These are phyloP conservation scores for Metarhizium brunneum DNA, from an alignment of 2,329 filamentous ascomycete genomes.

Conservation along the genomic window DNA sequence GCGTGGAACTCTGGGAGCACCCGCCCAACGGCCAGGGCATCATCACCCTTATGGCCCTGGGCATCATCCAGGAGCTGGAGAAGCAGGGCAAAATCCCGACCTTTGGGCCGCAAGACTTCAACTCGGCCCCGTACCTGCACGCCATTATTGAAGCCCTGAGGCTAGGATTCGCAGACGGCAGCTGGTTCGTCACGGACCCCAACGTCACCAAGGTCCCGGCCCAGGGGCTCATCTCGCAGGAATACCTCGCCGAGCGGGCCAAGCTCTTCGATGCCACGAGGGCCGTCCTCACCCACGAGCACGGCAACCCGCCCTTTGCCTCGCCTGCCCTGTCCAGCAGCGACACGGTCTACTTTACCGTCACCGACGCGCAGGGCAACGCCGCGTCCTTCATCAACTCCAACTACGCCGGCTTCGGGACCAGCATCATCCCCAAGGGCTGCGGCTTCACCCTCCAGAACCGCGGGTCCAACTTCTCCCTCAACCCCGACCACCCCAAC, in stretches of 20 bases:
- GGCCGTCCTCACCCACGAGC: slow-evolving; percentile 50
- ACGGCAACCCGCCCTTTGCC: slow-evolving; percentile 47
- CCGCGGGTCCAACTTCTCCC: slow-evolving; percentile 77
- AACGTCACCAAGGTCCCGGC: slow-evolving; percentile 60
- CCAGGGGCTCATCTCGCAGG: slow-evolving; percentile 56
- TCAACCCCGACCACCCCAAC: slow-evolving; percentile 68
- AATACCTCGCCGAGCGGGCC: slow-evolving; percentile 65
- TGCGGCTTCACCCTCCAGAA: slow-evolving; percentile 95
- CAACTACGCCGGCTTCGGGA: slow-evolving; percentile 86
- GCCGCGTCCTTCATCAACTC: slow-evolving; percentile 95
- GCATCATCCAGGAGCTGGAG: slow-evolving; percentile 82
- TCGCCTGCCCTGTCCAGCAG: slow-evolving; percentile 73
- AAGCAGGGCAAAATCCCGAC: slow-evolving; percentile 62
- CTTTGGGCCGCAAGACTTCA: slow-evolving; percentile 66
- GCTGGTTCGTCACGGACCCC: slow-evolving; percentile 86
- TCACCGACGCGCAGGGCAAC: slow-evolving; percentile 74
- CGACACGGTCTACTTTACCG: slow-evolving; percentile 92
- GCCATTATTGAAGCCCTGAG: slow-evolving; percentile 80
- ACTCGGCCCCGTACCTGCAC: slow-evolving; percentile 73
- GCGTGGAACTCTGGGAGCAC: slow-evolving; percentile 88
- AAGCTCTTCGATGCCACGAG: slow-evolving; percentile 47
- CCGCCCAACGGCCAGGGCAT: slow-evolving; percentile 95
- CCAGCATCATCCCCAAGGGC: slow-evolving; percentile 70
- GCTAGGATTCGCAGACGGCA: slow-evolving; percentile 81
- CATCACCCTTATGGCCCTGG: slow-evolving; percentile 86